phyloP scores from a whole-genome alignment of 495 filamentous ascomycete species.

The Cryomyces minteri region DNA sequence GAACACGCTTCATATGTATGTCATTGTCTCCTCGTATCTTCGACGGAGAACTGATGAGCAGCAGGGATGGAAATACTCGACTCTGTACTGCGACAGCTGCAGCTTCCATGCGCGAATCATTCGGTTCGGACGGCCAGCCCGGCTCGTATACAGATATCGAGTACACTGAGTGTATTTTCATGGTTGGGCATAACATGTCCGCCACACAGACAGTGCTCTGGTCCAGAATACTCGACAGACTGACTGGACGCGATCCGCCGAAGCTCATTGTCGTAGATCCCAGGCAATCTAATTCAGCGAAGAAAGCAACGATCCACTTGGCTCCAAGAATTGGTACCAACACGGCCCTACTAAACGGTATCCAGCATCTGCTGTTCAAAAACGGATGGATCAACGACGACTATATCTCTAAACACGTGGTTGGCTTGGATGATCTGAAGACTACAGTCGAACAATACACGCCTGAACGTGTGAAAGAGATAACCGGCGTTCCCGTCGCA shows the following conservation, averaged over 20 bases:
- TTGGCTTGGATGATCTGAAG: conserved; percentile 5
- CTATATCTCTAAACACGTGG: conserved; percentile 3
- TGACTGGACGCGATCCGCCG: conserved; percentile 6
- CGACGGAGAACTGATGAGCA: too few species aligned
- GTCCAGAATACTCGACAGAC: conserved; percentile 5
- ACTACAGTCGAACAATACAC: conserved; percentile 4
- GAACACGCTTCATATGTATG: conserved; percentile 7
- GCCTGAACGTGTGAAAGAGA: conserved; percentile 4
- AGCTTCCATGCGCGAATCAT: conserved; percentile 2
- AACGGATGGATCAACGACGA: conserved; percentile 10
- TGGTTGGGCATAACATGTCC: background rate
- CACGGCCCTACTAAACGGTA: conserved; percentile 7
- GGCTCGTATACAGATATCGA: background rate
- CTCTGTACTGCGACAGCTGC: conserved; percentile 7
- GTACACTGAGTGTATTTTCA: background rate
- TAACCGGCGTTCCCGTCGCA: conserved; percentile 4
- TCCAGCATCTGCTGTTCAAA: conserved; percentile 7
- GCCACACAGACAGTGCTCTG: conserved; percentile 7
- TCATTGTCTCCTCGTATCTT: too few species aligned
- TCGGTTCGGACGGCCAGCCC: background rate
- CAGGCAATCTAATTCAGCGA: conserved; percentile 3
- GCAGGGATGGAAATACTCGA: conserved; percentile 3
- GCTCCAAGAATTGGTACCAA: conserved; percentile 9
- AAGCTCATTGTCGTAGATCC: conserved; percentile 11
- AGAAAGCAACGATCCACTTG: conserved; percentile 7